These are phyloP conservation scores for Saccharomyces hybrid DNA, from an alignment of 1,139 yeast genomes.

Conservation along the genomic window DNA sequence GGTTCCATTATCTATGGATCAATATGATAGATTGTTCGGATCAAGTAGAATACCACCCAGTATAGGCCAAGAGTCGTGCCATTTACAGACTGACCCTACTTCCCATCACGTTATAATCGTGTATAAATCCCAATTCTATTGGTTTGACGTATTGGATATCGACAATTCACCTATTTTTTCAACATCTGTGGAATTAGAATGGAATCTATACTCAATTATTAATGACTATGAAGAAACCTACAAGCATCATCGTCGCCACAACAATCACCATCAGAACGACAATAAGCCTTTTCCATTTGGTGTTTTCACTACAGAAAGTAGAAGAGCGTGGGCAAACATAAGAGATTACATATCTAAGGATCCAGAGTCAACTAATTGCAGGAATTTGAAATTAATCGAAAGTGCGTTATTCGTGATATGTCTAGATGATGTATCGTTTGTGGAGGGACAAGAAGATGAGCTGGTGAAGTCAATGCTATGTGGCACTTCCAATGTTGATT, in stretches of 20 bases:
- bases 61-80: conserved; percentile 50
- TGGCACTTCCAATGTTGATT: conserved; percentile 53
- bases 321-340: conserved; percentile 76
- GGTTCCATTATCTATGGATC: conserved; percentile 79
- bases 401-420: conserved; percentile 76
- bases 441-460: conserved; percentile 43
- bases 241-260: conserved; percentile 33
- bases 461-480: conserved; percentile 79
- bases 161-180: conserved; percentile 56
- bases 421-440: conserved; percentile 67
- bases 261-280: conserved; percentile 18
- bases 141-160: conserved; percentile 84
- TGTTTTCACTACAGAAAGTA: conserved; percentile 78
- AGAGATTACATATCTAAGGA: conserved; percentile 46
- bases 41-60: conserved; percentile 78
- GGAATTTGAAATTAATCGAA: conserved; percentile 67
- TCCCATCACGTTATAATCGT: conserved; percentile 79
- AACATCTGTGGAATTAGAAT: conserved; percentile 64
- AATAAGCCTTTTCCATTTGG: conserved; percentile 76
- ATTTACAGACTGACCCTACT: conserved; percentile 69
- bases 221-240: conserved; percentile 48
- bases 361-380: conserved; percentile 45
- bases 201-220: conserved; percentile 67
- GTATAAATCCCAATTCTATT: conserved; percentile 80
- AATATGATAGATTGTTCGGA: conserved; percentile 77